Conservation (phyloP, 2,329 filamentous ascomycete species). For the Calonectria pseudoreteaudii region DNA sequence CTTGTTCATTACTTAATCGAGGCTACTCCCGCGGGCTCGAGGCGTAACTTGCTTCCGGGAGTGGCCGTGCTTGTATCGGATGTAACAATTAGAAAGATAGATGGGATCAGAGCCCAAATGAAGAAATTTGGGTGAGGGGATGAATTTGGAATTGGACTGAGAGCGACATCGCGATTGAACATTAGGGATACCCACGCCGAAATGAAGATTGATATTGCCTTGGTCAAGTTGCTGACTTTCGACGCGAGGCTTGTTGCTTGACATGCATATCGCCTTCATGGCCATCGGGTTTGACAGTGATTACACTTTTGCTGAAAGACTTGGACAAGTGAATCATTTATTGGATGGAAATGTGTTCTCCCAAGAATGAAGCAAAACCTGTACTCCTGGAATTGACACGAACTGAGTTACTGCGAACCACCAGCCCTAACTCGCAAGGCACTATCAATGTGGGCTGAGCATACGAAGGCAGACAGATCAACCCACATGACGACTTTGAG, state of each 20-base stretch:
- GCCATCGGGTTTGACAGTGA: not conserved
- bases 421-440: no score
- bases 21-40: not conserved
- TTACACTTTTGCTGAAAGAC: not conserved
- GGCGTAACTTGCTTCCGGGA: not conserved
- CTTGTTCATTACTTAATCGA: conserved; percentile 7
- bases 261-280: not conserved
- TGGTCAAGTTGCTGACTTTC: not conserved
- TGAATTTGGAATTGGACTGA: conserved; percentile 20
- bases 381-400: not conserved
- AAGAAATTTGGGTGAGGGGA: conserved; percentile 4
- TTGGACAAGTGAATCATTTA: not conserved
- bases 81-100: conserved; percentile 38
- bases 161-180: conserved; percentile 35
- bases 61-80: conserved; percentile 15
- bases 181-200: conserved; percentile 26
- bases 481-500: not conserved
- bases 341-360: not conserved
- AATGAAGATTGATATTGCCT: conserved; percentile 28
- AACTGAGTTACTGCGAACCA: no score
- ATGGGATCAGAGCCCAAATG: conserved; percentile 13
- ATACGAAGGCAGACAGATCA: not conserved
- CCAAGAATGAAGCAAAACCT: not conserved
- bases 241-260: not conserved
- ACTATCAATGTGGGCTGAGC: not conserved